Percentiles rank a stretch among this genome's conserved stretches.
These are phyloP conservation scores for Dionaea muscipula DNA, from an alignment of 179 eudicot species.

Conservation along the genomic window DNA sequence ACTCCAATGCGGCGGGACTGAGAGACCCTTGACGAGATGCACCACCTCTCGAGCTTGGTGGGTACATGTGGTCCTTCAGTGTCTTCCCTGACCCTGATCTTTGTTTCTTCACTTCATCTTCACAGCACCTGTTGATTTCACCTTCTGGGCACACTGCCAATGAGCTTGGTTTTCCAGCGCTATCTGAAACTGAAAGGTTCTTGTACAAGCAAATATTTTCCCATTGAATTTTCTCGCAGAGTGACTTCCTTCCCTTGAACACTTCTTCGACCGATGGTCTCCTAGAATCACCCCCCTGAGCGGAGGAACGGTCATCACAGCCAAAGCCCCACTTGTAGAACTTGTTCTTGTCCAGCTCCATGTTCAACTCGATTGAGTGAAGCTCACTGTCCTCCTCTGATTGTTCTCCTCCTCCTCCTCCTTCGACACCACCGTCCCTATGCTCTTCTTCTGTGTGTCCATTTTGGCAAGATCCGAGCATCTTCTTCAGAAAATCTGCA, in stretches of 20 bases:
- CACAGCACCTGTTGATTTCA: slow-evolving; percentile 6
- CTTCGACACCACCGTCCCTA: slow-evolving; percentile 10
- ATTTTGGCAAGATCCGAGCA: slow-evolving; percentile 13
- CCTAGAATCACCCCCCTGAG: slow-evolving; percentile 23
- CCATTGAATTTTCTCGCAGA: slow-evolving; percentile 41
- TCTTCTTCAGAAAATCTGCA: slow-evolving; percentile 31
- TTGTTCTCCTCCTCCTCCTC: slow-evolving; percentile 18
- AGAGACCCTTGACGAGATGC: too few species aligned
- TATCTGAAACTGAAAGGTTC: slow-evolving; percentile 27
- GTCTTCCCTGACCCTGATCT: slow-evolving; percentile 13
- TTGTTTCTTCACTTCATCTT: slow-evolving; percentile 8
- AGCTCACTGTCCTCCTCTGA: slow-evolving; percentile 29
- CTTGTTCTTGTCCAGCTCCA: slow-evolving; percentile 28
- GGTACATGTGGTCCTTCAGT: slow-evolving; percentile 14
- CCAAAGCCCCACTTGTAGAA: slow-evolving; percentile 30
- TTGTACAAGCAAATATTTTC: slow-evolving; percentile 35
- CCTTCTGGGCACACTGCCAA: slow-evolving; percentile 10
- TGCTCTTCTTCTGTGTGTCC: slow-evolving; percentile 17
- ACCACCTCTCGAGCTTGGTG: not conserved
- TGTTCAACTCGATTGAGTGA: slow-evolving; percentile 34
- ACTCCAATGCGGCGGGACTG: too few species aligned
- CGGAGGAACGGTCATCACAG: slow-evolving; percentile 10
- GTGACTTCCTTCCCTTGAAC: slow-evolving; percentile 38
- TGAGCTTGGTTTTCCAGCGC: slow-evolving; percentile 16
- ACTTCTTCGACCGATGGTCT: slow-evolving; percentile 31